Evolutionary conservation across 306 rosid genomes (phyloP).

Genomic region (Sicyos baderoa): DNA sequence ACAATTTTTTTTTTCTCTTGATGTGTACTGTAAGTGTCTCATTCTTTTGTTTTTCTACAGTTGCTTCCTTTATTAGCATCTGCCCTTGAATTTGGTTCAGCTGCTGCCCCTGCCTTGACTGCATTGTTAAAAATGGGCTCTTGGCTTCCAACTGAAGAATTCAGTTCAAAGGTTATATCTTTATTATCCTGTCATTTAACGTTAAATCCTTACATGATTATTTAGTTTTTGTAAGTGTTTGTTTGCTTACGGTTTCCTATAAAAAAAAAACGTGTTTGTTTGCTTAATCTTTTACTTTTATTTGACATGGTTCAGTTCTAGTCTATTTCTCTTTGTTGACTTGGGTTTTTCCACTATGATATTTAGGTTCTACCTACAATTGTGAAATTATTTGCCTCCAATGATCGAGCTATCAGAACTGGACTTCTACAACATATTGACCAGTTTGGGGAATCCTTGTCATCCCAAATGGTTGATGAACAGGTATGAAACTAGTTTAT

Average conservation of each 20-base stretch:
- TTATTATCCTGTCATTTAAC: not conserved
- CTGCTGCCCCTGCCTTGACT: conserved; percentile 93
- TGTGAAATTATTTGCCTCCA: conserved; percentile 86
- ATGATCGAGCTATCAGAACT: conserved; percentile 88
- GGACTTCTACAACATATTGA: conserved; percentile 92
- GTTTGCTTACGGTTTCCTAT: not conserved
- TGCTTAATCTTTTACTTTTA: too few species aligned
- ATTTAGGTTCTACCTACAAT: conserved; percentile 73
- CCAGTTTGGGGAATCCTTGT: conserved; percentile 83
- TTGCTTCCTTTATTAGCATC: conserved; percentile 96
- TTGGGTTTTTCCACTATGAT: conserved; percentile 22
- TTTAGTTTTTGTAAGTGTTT: not conserved
- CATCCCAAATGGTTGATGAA: conserved; percentile 84
- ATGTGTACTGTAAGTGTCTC: conserved; percentile 14
- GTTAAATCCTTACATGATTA: not conserved
- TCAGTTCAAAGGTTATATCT: conserved; percentile 54
- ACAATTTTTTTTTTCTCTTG: conserved; percentile 6
- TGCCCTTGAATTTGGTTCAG: conserved; percentile 98
- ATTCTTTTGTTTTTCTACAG: conserved; percentile 47
- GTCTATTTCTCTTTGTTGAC: conserved; percentile 9
- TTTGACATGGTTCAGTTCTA: too few species aligned
- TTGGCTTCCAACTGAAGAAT: conserved; percentile 85
- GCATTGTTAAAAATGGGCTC: conserved; percentile 97
- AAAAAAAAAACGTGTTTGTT: too few species aligned
- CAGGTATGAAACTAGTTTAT: conserved; percentile 45